phyloP scores from a whole-genome alignment of 2,329 filamentous ascomycete species.

The Calonectria hawksworthii region DNA sequence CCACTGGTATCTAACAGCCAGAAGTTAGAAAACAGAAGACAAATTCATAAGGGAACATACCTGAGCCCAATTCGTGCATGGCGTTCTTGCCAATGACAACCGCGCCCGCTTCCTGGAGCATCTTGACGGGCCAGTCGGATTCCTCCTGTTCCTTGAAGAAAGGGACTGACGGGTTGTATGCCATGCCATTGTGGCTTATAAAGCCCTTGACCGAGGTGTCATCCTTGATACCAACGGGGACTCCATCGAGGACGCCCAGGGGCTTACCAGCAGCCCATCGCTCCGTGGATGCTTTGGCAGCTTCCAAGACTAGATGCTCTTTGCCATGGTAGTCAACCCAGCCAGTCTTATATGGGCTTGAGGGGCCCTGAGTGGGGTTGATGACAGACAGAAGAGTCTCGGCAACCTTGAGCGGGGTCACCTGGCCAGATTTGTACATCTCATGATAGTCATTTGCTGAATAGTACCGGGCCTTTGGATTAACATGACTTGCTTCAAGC shows the following conservation, averaged over 20 bases:
- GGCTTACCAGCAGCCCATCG: conserved; percentile 77
- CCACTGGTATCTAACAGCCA: conserved; percentile 78
- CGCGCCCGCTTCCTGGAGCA: conserved; percentile 81
- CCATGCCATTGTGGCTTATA: conserved; percentile 75
- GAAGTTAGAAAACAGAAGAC: conserved; percentile 4
- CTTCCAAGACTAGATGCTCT: conserved; percentile 71
- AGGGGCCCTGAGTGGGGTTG: conserved; percentile 66
- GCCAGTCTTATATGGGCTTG: conserved; percentile 76
- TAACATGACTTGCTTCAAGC: conserved; percentile 55
- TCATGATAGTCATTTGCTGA: conserved; percentile 83
- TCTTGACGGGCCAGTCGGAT: conserved; percentile 79
- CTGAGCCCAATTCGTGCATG: conserved; percentile 85
- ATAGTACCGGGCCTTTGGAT: conserved; percentile 69
- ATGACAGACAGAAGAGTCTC: conserved; percentile 81
- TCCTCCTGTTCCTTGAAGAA: conserved; percentile 65
- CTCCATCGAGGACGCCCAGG: conserved; percentile 81
- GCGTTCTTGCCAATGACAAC: conserved; percentile 81
- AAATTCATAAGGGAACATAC: conserved; percentile 56
- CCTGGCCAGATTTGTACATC: conserved; percentile 76
- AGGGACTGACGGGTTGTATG: conserved; percentile 66
- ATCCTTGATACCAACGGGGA: conserved; percentile 88
- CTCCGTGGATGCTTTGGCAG: conserved; percentile 80
- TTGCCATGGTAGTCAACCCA: conserved; percentile 77
- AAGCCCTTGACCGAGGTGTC: conserved; percentile 82
- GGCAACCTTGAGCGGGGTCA: conserved; percentile 80